Conservation (phyloP, 495 filamentous ascomycete species). For the Penicillium chermesinum region DNA sequence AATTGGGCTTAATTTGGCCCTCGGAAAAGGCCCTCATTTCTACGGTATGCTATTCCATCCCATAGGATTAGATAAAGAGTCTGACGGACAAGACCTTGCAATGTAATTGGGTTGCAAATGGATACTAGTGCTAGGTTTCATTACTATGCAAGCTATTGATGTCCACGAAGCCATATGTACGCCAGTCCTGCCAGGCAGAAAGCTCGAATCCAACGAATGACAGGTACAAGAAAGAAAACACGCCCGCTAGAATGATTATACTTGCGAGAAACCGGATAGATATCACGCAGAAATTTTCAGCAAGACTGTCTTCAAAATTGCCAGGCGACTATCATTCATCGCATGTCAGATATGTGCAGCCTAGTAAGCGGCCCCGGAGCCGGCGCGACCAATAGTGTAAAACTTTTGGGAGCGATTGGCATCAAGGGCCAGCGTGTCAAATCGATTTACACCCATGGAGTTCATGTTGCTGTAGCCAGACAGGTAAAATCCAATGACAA, state of each 20-base stretch:
- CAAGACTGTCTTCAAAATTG: background rate
- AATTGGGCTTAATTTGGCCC: slow-evolving; percentile 26
- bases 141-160: too few relatives aligned
- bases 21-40: too few relatives aligned
- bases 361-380: slow-evolving; percentile 30
- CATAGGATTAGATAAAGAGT: too few relatives aligned
- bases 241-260: too few relatives aligned
- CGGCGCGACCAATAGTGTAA: slow-evolving; percentile 36
- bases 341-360: background rate
- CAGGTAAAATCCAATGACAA: slow-evolving; percentile 87
- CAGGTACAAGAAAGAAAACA: too few relatives aligned
- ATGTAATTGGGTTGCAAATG: too few relatives aligned
- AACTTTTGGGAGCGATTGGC: slow-evolving; percentile 28
- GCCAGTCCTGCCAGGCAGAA: too few relatives aligned
- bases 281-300: background rate
- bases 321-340: background rate
- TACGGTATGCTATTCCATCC: too few relatives aligned
- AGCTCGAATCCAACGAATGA: too few relatives aligned
- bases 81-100: too few relatives aligned
- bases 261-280: background rate
- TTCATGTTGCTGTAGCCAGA: slow-evolving; percentile 66
- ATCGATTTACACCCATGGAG: slow-evolving; percentile 57
- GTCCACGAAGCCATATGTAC: too few relatives aligned
- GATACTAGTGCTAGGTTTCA: too few relatives aligned
- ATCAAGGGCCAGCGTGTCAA: slow-evolving; percentile 61